These are phyloP conservation scores for Zygosaccharomyces sapae DNA, from an alignment of 1,139 yeast genomes.

Conservation along the genomic window DNA sequence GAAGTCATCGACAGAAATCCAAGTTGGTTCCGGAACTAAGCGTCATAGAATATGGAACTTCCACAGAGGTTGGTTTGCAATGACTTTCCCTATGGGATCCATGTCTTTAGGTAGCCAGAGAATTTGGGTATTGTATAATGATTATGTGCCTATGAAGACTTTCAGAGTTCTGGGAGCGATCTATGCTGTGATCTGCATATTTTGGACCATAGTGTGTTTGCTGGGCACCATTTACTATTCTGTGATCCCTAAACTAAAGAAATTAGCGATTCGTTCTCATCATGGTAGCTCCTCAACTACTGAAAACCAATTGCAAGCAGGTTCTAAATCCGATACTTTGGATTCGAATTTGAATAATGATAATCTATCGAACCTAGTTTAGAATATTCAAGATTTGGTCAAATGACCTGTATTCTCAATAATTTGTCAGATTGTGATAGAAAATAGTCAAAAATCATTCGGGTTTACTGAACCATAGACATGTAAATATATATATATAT, in stretches of 20 bases:
- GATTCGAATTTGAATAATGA: not conserved
- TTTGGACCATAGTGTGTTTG: slow-evolving; percentile 26
- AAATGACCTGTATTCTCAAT: not conserved
- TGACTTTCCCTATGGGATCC: slow-evolving; percentile 89
- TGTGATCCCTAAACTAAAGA: slow-evolving; percentile 1
- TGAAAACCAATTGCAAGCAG: not conserved
- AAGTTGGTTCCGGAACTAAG: slow-evolving; percentile 3
- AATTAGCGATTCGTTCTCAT: not conserved
- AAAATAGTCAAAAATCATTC: not conserved
- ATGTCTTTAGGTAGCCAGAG: slow-evolving; percentile 60
- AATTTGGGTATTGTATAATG: slow-evolving; percentile 44
- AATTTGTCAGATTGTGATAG: not conserved
- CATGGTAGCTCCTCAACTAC: not conserved
- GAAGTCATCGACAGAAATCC: slow-evolving; percentile 12
- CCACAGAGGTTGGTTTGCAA: slow-evolving; percentile 72
- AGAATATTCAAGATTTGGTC: not conserved
- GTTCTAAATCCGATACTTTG: not conserved
- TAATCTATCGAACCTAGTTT: not conserved
- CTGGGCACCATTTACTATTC: slow-evolving; percentile 16
- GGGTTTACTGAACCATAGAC: not conserved
- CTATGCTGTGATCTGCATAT: slow-evolving; percentile 44
- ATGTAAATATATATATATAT: no score
- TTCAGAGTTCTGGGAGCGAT: slow-evolving; percentile 61
- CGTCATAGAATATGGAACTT: slow-evolving; percentile 40
- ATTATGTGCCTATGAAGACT: slow-evolving; percentile 35